Conservation (phyloP, 495 filamentous ascomycete species). For the Immersiella caudata region DNA sequence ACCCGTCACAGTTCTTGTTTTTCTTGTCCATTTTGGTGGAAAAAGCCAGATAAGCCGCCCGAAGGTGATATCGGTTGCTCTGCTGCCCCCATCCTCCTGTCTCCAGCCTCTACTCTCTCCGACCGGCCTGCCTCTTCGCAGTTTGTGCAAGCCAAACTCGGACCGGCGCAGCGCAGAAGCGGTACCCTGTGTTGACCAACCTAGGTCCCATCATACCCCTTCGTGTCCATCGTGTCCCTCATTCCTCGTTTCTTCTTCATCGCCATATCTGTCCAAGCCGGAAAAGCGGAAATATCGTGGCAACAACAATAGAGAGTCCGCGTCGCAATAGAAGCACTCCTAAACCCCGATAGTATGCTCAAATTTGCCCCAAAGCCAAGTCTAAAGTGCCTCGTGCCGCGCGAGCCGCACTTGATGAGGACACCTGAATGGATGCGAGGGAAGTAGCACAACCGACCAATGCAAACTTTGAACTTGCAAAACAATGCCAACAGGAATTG, state of each 20-base stretch:
- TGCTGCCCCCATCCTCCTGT: not conserved
- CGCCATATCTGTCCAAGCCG: constrained; percentile 1
- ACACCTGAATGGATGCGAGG: not conserved
- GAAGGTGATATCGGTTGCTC: not conserved
- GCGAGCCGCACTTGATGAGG: not conserved
- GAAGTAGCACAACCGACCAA: constrained; percentile 1
- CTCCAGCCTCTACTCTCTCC: not conserved
- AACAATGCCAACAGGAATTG: constrained; percentile 1
- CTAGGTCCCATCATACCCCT: constrained; percentile 13
- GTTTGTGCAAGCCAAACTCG: not conserved
- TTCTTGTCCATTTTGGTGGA: constrained; percentile 7
- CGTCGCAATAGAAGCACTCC: not conserved
- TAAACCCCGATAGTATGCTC: not conserved
- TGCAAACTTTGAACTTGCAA: not conserved
- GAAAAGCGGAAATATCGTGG: not conserved
- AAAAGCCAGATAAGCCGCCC: constrained; percentile 15
- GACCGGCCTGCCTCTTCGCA: not conserved
- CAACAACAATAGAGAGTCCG: not conserved
- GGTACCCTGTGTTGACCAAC: not conserved
- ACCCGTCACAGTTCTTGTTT: not conserved
- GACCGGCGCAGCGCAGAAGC: not conserved
- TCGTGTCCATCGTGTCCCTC: constrained; percentile 9
- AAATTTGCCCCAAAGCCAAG: not conserved
- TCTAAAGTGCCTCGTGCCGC: not conserved
- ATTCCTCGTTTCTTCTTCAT: constrained; percentile 9